These are phyloP conservation scores for Physcomitrellopsis africana DNA, from an alignment of 225 moss, liverwort and hornwort species.

Conservation along the genomic window DNA sequence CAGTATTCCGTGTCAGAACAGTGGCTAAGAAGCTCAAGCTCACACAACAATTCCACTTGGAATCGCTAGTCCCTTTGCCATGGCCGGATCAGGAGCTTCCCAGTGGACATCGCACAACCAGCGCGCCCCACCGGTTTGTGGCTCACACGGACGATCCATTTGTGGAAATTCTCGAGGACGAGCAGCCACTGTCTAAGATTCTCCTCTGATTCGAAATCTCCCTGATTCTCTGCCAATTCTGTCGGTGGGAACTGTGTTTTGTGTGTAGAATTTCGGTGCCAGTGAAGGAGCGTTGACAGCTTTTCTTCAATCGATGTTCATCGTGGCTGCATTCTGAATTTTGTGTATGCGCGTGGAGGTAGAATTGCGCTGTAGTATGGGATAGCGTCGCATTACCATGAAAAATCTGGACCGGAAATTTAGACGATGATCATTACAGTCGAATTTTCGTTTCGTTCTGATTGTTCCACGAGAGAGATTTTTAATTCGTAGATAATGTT, in stretches of 20 bases:
- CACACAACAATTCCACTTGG: no score
- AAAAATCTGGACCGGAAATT: no score
- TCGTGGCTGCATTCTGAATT: neutral
- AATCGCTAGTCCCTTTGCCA: no score
- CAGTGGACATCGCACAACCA: no score
- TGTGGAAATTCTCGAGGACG: neutral
- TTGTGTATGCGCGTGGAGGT: no score
- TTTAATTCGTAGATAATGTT: neutral
- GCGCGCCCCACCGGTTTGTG: neutral
- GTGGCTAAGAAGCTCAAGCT: neutral
- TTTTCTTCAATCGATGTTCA: neutral
- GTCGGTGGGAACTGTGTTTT: neutral
- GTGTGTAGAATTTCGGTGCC: neutral
- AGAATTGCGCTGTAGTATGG: no score
- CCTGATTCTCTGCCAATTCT: neutral
- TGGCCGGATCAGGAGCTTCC: no score
- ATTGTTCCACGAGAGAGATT: neutral
- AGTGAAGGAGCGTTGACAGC: neutral
- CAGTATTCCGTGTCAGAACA: neutral
- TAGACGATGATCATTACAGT: no score
- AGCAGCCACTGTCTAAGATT: neutral
- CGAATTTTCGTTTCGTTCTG: neutral
- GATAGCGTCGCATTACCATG: no score
- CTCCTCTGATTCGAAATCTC: neutral
- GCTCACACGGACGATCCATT: constrained; percentile 12